A percentile compares a stretch with the other conserved stretches of the same genome.
Conservation (phyloP, 805 yeast species). For the Ogataea nitratoaversa region DNA sequence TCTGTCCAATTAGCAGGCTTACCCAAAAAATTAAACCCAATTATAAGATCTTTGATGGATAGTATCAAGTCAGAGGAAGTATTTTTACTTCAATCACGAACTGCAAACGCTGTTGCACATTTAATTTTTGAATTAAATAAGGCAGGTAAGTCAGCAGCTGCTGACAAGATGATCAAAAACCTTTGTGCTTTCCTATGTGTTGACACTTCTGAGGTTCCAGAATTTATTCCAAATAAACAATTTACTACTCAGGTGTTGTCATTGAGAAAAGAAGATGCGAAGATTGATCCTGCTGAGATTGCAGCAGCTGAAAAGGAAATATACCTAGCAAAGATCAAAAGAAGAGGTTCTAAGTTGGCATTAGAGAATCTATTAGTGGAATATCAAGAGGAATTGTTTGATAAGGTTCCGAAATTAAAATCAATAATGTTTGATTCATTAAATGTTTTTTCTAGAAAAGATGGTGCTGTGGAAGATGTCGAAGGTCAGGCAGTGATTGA, state of each 20-base stretch:
- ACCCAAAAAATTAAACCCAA: slow-evolving; percentile 87
- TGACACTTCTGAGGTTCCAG: slow-evolving; percentile 95
- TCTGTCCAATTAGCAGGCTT: slow-evolving; percentile 56
- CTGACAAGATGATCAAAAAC: slow-evolving; percentile 86
- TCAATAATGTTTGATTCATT: slow-evolving; percentile 66
- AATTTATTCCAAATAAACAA: slow-evolving; percentile 62
- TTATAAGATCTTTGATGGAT: slow-evolving; percentile 88
- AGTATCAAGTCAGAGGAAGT: slow-evolving; percentile 76
- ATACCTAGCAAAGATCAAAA: slow-evolving; percentile 70
- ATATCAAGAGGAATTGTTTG: slow-evolving; percentile 55
- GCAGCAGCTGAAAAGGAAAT: slow-evolving; percentile 58
- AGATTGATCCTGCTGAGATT: slow-evolving; percentile 56
- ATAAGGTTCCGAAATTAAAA: slow-evolving; percentile 60
- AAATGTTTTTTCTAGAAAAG: slow-evolving; percentile 19
- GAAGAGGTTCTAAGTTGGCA: slow-evolving; percentile 78
- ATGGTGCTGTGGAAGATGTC: slow-evolving; percentile 31
- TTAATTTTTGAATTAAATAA: slow-evolving; percentile 57
- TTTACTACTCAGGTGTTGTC: slow-evolving; percentile 61
- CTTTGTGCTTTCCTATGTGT: slow-evolving; percentile 91
- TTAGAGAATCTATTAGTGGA: slow-evolving; percentile 52
- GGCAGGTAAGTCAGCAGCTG: slow-evolving; percentile 62
- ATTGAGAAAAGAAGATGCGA: slow-evolving; percentile 71
- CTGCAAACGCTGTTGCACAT: slow-evolving; percentile 65
- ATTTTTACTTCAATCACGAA: slow-evolving; percentile 58
- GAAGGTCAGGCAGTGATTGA: slow-evolving; percentile 82